Percentiles rank a stretch among this genome's conserved stretches.
phyloP scores from a whole-genome alignment of 108 stramenopile genomes.

The Cyclotella baltica region DNA sequence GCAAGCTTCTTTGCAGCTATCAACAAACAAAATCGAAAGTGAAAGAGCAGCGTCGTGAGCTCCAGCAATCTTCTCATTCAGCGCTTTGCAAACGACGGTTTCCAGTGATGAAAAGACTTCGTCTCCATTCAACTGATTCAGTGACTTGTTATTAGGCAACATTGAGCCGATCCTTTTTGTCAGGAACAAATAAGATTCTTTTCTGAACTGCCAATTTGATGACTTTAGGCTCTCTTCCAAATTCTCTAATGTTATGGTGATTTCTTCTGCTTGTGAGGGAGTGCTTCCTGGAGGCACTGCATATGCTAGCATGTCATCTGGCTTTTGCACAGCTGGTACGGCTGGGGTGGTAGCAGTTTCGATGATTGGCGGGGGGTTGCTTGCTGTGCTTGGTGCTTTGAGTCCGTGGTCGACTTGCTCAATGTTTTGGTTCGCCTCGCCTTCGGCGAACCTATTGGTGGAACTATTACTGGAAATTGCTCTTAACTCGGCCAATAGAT shows the following conservation, averaged over 20 bases:
- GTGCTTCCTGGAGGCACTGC: constrained; percentile 5
- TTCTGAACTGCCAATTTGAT: constrained; percentile 79
- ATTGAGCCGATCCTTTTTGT: constrained; percentile 33
- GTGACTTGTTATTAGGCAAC: constrained; percentile 24
- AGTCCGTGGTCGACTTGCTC: not conserved
- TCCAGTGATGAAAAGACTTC: constrained; percentile 57
- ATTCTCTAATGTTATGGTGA: constrained; percentile 62
- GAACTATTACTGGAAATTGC: constrained; percentile 53
- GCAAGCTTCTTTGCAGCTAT: constrained; percentile 62
- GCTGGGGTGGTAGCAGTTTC: not conserved
- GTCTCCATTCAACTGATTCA: constrained; percentile 44
- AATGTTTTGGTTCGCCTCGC: not conserved
- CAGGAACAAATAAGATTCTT: constrained; percentile 69
- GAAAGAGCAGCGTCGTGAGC: constrained; percentile 83
- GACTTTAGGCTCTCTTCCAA: constrained; percentile 55
- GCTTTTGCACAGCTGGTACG: not conserved
- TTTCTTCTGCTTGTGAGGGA: constrained; percentile 32
- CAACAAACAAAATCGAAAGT: constrained; percentile 60
- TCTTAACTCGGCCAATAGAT: constrained; percentile 60
- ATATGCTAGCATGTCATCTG: not conserved
- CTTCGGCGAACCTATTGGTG: not conserved
- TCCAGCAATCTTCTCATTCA: constrained; percentile 80
- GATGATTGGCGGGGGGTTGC: not conserved
- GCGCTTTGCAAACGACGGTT: constrained; percentile 42
- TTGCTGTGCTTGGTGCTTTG: not conserved